Evolutionary conservation across 2,329 filamentous ascomycete genomes (phyloP).

Genomic region (Xylaria sp.): DNA sequence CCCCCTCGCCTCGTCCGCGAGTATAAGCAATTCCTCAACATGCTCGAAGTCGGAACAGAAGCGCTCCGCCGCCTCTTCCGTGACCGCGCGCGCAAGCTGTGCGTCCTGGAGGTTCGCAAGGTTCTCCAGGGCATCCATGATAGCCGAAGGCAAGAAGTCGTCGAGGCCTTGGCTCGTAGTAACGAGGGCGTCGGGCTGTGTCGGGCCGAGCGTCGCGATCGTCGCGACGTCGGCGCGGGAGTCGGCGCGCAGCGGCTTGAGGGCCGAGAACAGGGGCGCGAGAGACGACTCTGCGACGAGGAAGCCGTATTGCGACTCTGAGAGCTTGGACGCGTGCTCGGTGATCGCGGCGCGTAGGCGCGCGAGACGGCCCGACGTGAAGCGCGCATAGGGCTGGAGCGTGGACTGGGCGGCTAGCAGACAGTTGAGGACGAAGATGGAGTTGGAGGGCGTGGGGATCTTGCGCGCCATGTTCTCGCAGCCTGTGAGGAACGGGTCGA

Average conservation of each 20-base stretch:
- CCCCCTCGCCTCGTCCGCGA: constrained; percentile 54
- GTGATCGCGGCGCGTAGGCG: constrained; percentile 68
- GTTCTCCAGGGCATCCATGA: constrained; percentile 91
- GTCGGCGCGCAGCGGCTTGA: constrained; percentile 55
- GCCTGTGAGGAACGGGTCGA: constrained; percentile 86
- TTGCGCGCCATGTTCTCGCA: constrained; percentile 75
- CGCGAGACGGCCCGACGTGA: constrained; percentile 67
- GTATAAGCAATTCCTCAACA: constrained; percentile 62
- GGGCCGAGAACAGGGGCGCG: constrained; percentile 67
- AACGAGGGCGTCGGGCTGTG: constrained; percentile 71
- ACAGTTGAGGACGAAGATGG: constrained; percentile 81
- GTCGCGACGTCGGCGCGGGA: constrained; percentile 63
- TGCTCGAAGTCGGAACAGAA: constrained; percentile 88
- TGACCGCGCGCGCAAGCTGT: constrained; percentile 77
- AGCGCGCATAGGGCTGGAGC: constrained; percentile 67
- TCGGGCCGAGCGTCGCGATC: constrained; percentile 64
- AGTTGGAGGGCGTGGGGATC: constrained; percentile 66
- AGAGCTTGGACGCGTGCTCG: constrained; percentile 66
- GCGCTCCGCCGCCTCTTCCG: constrained; percentile 81
- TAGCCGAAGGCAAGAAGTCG: constrained; percentile 89
- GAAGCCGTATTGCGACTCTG: constrained; percentile 76
- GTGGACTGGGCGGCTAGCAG: constrained; percentile 66
- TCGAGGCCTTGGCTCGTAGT: constrained; percentile 81
- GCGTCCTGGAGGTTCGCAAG: constrained; percentile 79
- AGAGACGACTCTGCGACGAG: constrained; percentile 82